phyloP scores from a whole-genome alignment of 305 asterid genomes.

The Solanum chacoense region DNA sequence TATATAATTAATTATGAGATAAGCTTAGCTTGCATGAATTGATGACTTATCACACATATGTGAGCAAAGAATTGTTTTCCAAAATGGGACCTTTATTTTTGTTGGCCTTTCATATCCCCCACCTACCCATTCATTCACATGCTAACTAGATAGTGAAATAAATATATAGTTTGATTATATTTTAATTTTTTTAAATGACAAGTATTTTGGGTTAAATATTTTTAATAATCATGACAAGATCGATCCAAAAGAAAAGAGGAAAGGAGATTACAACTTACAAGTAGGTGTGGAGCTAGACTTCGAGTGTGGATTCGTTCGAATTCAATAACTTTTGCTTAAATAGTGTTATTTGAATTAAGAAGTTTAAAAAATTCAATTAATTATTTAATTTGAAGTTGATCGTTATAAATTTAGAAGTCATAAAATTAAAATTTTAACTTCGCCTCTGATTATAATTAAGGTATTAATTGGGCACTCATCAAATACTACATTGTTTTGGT shows the following conservation, averaged over 20 bases:
- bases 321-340: no score
- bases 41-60: background rate
- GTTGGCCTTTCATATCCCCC: conserved; percentile 1
- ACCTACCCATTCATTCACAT: background rate
- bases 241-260: background rate
- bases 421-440: no score
- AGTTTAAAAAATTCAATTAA: no score
- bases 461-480: fast-evolving
- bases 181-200: background rate
- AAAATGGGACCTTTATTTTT: background rate
- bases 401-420: background rate
- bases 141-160: background rate
- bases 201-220: background rate
- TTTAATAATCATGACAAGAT: background rate
- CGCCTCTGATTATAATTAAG: background rate
- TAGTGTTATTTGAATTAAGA: no score
- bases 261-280: background rate
- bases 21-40: background rate
- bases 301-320: no score
- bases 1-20: background rate
- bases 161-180: background rate
- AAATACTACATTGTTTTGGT: background rate
- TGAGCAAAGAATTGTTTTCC: background rate
- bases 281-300: background rate
- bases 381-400: no score